A percentile compares a stretch with the other conserved stretches of the same genome.
phyloP scores from a whole-genome alignment of 352 stramenopile species.

The Phytophthora uliginosa region DNA sequence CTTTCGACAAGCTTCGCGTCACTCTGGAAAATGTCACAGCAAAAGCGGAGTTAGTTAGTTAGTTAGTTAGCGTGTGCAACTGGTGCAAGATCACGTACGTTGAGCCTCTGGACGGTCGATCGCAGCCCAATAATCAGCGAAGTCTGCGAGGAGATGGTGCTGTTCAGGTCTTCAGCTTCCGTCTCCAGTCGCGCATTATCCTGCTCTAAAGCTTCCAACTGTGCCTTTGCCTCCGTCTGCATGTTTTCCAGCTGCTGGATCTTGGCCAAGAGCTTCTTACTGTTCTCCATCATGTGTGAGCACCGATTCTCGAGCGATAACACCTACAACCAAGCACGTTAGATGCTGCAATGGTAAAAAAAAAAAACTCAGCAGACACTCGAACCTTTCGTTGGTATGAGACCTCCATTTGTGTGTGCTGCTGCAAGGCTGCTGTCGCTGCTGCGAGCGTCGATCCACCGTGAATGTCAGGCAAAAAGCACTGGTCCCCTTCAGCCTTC shows the following conservation, averaged over 20 bases:
- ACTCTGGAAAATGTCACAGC: constrained; percentile 33
- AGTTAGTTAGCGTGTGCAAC: constrained; percentile 11
- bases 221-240: constrained; percentile 46
- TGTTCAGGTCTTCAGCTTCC: constrained; percentile 54
- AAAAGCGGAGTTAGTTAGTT: constrained; percentile 4
- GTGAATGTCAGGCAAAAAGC: constrained; percentile 59
- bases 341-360: neutral
- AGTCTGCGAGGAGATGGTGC: constrained; percentile 66
- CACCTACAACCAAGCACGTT: constrained; percentile 37
- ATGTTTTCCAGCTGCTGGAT: constrained; percentile 73
- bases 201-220: constrained; percentile 46
- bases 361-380: neutral
- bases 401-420: constrained; percentile 76
- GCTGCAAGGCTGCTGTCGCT: constrained; percentile 56
- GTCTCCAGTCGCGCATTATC: constrained; percentile 54
- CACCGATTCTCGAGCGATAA: constrained; percentile 69
- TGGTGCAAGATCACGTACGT: constrained; percentile 30
- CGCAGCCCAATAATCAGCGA: constrained; percentile 67
- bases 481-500: constrained; percentile 29
- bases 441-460: constrained; percentile 22
- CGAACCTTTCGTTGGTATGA: constrained; percentile 74
- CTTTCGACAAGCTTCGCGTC: constrained; percentile 56
- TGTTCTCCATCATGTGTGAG: constrained; percentile 71
- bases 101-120: constrained; percentile 61
- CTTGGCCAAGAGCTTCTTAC: constrained; percentile 72